Percentiles rank a stretch among this genome's conserved stretches.
Evolutionary conservation across 2,329 filamentous ascomycete species (phyloP).

Genomic region (Nannizzia gypsea): DNA sequence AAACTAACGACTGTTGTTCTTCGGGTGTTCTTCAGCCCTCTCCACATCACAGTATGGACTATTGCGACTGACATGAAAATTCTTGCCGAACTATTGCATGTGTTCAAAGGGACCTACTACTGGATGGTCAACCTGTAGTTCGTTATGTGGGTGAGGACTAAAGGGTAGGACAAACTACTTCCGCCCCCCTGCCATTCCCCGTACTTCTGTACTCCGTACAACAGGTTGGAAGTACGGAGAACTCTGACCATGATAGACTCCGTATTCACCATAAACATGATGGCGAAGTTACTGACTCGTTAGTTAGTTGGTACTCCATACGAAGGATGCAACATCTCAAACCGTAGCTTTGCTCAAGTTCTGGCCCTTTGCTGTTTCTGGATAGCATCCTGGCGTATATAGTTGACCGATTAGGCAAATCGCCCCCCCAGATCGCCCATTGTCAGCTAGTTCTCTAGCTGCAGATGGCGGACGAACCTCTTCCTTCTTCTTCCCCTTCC

Average conservation of each 20-base stretch:
- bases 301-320: too few species aligned
- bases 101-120: not conserved
- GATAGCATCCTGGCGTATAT: not conserved
- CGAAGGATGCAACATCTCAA: conserved; percentile 1
- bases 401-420: not conserved
- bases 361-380: not conserved
- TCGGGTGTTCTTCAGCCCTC: not conserved
- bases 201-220: not conserved
- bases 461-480: conserved; percentile 2
- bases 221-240: too few species aligned
- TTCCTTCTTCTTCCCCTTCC: too few species aligned
- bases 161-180: not conserved
- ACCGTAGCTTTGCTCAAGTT: not conserved
- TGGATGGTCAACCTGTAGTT: too few species aligned
- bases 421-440: not conserved
- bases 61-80: not conserved
- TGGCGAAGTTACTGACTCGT: too few species aligned
- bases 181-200: not conserved
- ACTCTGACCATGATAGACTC: too few species aligned
- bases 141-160: too few species aligned
- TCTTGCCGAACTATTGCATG: not conserved
- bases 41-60: not conserved
- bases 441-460: not conserved
- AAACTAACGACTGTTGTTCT: not conserved
- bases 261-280: too few species aligned